Evolutionary conservation across 2,329 filamentous ascomycete genomes (phyloP).

Genomic region (Trichoderma hamatum): DNA sequence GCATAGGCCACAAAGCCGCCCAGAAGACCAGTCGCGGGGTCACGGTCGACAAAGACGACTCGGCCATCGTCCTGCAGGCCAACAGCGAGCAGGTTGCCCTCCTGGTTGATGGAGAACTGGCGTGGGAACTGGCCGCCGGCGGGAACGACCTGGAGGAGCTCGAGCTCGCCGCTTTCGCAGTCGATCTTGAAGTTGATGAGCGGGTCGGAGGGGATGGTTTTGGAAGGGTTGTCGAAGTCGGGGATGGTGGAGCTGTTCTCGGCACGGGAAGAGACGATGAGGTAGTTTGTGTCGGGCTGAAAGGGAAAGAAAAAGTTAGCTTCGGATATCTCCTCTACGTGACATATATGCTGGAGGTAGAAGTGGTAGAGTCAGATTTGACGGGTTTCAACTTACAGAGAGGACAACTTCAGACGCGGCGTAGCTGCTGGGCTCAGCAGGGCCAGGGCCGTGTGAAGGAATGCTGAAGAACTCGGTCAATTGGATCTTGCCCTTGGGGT

Average conservation of each 20-base stretch:
- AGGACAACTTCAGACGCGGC: conserved; percentile 60
- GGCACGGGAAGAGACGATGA: conserved; percentile 70
- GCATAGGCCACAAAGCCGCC: conserved; percentile 48
- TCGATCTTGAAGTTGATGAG: conserved; percentile 65
- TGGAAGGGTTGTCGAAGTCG: conserved; percentile 48
- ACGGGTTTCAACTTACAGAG: conserved; percentile 51
- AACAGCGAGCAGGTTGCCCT: conserved; percentile 66
- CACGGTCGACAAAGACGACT: conserved; percentile 63
- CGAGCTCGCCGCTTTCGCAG: conserved; percentile 55
- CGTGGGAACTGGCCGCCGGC: conserved; percentile 68
- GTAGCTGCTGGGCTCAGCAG: conserved; percentile 45
- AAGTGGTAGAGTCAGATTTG: background rate
- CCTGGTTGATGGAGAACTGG: conserved; percentile 67
- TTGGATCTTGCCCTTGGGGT: conserved; percentile 47
- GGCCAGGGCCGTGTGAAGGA: conserved; percentile 51
- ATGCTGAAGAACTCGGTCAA: conserved; percentile 53
- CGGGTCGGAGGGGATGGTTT: conserved; percentile 61
- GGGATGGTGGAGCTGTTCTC: conserved; percentile 57
- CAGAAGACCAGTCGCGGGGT: conserved; percentile 62
- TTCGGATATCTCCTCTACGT: too few relatives aligned
- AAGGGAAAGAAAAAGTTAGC: too few relatives aligned
- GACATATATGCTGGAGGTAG: background rate
- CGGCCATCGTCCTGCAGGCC: conserved; percentile 64
- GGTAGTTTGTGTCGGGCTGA: conserved; percentile 62
- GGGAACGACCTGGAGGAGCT: conserved; percentile 59